Evolutionary conservation across 164 flowering plant genomes (phyloP).

Genomic region (Tinospora cordifolia): DNA sequence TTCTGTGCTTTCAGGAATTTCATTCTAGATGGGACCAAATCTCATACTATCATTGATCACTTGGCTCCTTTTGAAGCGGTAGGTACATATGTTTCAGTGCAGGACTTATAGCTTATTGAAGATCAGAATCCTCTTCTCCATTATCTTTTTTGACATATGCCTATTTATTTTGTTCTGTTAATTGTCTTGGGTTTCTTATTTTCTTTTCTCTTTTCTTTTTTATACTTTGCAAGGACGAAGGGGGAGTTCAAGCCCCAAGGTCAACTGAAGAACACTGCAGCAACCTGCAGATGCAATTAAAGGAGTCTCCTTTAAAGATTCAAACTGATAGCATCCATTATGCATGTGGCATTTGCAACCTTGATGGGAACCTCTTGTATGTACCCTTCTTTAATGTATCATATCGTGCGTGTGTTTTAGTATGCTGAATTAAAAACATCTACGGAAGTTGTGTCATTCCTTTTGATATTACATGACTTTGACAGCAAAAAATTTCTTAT

Average conservation of each 20-base stretch:
- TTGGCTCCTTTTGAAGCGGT: conserved; percentile 10
- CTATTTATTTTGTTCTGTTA: not conserved
- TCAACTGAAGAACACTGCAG: conserved; percentile 16
- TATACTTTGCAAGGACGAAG: conserved; percentile 38
- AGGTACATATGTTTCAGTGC: conserved; percentile 8
- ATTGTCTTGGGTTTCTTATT: not conserved
- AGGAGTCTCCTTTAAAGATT: conserved; percentile 10
- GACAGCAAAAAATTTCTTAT: not conserved
- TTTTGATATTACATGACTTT: no score
- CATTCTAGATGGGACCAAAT: conserved; percentile 4
- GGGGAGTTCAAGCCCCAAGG: conserved; percentile 21
- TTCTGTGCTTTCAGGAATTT: conserved; percentile 8
- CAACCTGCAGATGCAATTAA: conserved; percentile 5
- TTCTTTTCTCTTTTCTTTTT: not conserved
- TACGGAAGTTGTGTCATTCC: no score
- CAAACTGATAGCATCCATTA: conserved; percentile 17
- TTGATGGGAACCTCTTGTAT: conserved; percentile 54
- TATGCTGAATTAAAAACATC: not conserved
- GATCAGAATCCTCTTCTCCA: not conserved
- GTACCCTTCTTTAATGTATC: conserved; percentile 18
- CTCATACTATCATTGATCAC: not conserved
- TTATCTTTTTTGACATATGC: not conserved
- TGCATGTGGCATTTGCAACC: conserved; percentile 41
- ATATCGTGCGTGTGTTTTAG: conserved; percentile 1
- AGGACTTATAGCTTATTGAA: not conserved